These are phyloP conservation scores for Sutorius eximius DNA, from an alignment of 1,284 basidiomycete genomes.

Conservation along the genomic window DNA sequence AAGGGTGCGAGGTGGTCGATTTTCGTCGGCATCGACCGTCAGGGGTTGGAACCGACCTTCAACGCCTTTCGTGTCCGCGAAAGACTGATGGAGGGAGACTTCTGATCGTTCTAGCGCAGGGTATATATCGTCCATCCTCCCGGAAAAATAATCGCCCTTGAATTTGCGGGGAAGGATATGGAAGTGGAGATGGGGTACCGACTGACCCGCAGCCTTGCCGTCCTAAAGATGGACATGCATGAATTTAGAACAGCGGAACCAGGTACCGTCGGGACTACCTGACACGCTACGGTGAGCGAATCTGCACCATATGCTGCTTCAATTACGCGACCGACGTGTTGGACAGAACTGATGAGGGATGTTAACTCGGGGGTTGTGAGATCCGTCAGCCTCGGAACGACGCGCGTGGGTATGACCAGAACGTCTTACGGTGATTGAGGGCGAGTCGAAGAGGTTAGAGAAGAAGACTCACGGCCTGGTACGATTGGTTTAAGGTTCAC, in stretches of 20 bases:
- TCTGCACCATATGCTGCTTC: slow-evolving; percentile 74
- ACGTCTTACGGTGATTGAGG: slow-evolving; percentile 63
- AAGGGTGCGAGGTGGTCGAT: slow-evolving; percentile 60
- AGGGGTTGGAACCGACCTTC: slow-evolving; percentile 36
- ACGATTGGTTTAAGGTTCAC: slow-evolving; percentile 93
- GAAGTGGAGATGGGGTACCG: slow-evolving; percentile 88
- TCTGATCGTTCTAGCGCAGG: slow-evolving; percentile 73
- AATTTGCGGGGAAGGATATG: slow-evolving; percentile 81
- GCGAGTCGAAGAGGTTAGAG: not conserved
- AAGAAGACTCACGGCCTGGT: slow-evolving; percentile 74
- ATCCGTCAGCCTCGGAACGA: slow-evolving; percentile 76
- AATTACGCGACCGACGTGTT: slow-evolving; percentile 66
- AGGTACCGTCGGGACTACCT: slow-evolving; percentile 43
- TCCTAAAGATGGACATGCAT: slow-evolving; percentile 55
- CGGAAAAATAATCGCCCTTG: slow-evolving; percentile 65
- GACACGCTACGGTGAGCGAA: slow-evolving; percentile 78
- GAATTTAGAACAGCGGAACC: not conserved
- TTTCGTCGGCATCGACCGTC: slow-evolving; percentile 70
- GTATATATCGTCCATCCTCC: slow-evolving; percentile 76
- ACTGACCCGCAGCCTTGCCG: slow-evolving; percentile 82
- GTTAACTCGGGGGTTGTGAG: slow-evolving; percentile 69
- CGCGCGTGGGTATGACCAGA: slow-evolving; percentile 78
- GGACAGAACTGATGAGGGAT: slow-evolving; percentile 77
- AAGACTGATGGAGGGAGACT: slow-evolving; percentile 43
- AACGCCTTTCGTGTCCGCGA: slow-evolving; percentile 30